phyloP scores from a whole-genome alignment of 179 eudicot species.

The Silene vulgaris region DNA sequence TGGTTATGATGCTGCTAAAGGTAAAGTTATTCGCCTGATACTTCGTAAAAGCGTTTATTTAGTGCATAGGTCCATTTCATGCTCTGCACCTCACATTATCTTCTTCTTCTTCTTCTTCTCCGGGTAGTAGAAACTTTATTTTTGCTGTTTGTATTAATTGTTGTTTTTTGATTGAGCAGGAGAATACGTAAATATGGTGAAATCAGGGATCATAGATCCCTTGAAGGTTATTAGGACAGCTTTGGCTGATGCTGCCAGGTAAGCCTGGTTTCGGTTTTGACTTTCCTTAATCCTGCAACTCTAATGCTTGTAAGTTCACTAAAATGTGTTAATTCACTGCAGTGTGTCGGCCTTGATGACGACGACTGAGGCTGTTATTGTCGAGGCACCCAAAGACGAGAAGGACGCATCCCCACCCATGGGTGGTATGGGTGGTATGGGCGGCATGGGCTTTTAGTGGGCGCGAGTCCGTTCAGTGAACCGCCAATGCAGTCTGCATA shows the following conservation, averaged over 20 bases:
- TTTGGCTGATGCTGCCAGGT: conserved; percentile 78
- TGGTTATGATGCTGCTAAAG: conserved; percentile 98
- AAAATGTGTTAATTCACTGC: conserved; percentile 20
- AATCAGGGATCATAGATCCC: conserved; percentile 79
- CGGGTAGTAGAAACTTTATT: no score
- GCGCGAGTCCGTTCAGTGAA: background rate
- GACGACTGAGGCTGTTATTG: conserved; percentile 66
- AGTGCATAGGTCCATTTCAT: no score
- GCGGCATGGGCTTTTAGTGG: conserved; percentile 45
- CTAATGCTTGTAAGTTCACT: background rate
- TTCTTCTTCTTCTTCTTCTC: no score
- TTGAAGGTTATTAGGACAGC: conserved; percentile 83
- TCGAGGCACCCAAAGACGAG: conserved; percentile 63
- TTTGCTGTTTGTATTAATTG: background rate
- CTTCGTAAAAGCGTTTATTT: no score
- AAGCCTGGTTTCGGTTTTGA: background rate
- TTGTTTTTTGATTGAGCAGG: conserved; percentile 36
- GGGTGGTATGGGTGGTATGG: conserved; percentile 56
- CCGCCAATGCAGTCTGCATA: background rate
- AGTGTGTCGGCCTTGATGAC: conserved; percentile 80
- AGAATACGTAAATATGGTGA: conserved; percentile 84
- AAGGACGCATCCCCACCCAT: conserved; percentile 50
- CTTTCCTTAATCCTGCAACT: background rate
- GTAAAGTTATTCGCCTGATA: conserved; percentile 25
- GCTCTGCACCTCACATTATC: no score